Evolutionary conservation across 75 land plant species (phyloP).

Genomic region (Pinus taeda): DNA sequence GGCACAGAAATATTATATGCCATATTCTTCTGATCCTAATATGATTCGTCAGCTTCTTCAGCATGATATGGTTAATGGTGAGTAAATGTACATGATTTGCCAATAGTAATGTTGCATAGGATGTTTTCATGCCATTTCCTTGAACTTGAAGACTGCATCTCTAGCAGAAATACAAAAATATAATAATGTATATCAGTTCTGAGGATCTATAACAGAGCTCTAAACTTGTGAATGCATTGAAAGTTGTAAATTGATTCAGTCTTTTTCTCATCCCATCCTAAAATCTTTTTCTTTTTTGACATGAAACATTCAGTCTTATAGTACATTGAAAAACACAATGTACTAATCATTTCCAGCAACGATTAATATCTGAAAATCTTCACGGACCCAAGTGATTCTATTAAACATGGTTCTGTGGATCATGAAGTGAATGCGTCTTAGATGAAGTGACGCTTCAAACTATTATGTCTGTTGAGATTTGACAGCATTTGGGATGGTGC

Average conservation of each 20-base stretch:
- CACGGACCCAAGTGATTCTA: too few species aligned
- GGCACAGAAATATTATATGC: constrained; percentile 89
- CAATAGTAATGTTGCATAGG: neutral
- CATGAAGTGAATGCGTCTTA: too few species aligned
- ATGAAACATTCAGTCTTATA: too few species aligned
- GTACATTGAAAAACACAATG: too few species aligned
- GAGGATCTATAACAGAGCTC: neutral
- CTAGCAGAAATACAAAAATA: neutral
- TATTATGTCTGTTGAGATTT: too few species aligned
- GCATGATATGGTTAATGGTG: constrained; percentile 60
- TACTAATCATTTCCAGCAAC: too few species aligned
- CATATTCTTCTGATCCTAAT: constrained; percentile 66
- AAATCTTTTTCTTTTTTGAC: too few species aligned
- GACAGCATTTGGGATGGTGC: too few species aligned
- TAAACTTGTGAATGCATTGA: neutral
- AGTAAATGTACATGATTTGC: neutral
- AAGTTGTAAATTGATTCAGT: neutral
- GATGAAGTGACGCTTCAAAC: too few species aligned
- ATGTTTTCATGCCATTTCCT: neutral
- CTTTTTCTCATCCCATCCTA: too few species aligned
- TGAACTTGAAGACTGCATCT: neutral
- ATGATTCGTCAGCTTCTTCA: constrained; percentile 47
- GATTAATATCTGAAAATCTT: too few species aligned
- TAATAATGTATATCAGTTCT: constrained; percentile 1
- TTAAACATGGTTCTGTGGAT: too few species aligned